These are phyloP conservation scores for Rhodotorula taiwanensis DNA, from an alignment of 768 basidiomycete species.

Conservation along the genomic window DNA sequence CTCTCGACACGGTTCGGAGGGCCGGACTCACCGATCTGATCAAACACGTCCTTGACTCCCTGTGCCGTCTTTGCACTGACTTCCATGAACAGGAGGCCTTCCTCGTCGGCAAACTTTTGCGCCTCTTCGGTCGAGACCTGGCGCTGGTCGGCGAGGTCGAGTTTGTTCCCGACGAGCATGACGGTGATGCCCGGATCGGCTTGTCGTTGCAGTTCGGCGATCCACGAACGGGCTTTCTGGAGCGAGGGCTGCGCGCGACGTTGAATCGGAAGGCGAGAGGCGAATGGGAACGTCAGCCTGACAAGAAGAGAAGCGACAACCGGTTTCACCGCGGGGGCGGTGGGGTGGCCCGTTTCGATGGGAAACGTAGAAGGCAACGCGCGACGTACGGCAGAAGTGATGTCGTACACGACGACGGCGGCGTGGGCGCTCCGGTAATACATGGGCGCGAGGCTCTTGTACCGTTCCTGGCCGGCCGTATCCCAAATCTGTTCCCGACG, in stretches of 20 bases:
- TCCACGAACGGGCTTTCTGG: slow-evolving; percentile 94
- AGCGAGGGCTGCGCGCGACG: slow-evolving; percentile 59
- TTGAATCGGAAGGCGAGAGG: too few relatives aligned
- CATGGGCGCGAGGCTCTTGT: slow-evolving; percentile 86
- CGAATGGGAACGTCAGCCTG: too few relatives aligned
- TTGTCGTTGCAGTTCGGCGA: slow-evolving; percentile 90
- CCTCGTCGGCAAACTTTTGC: slow-evolving; percentile 84
- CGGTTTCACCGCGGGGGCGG: background rate
- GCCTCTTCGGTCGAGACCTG: slow-evolving; percentile 59
- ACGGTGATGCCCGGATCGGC: slow-evolving; percentile 96
- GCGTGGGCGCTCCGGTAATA: slow-evolving; percentile 94
- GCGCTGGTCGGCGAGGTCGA: slow-evolving; percentile 57
- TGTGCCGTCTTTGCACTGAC: slow-evolving; percentile 85
- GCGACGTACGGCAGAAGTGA: slow-evolving; percentile 60
- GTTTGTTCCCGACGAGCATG: slow-evolving; percentile 92
- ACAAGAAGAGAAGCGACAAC: background rate
- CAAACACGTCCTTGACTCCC: slow-evolving; percentile 78
- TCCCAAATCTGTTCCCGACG: slow-evolving; percentile 57
- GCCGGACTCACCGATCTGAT: slow-evolving; percentile 55
- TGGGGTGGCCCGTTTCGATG: background rate
- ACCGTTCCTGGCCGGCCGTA: slow-evolving; percentile 91
- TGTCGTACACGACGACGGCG: slow-evolving; percentile 92
- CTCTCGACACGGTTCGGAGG: background rate
- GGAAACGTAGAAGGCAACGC: background rate
- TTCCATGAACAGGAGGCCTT: slow-evolving; percentile 87